A percentile compares a stretch with the other conserved stretches of the same genome.
Conservation (phyloP, 148 eudicot species). For the Dianthus caryophyllus region DNA sequence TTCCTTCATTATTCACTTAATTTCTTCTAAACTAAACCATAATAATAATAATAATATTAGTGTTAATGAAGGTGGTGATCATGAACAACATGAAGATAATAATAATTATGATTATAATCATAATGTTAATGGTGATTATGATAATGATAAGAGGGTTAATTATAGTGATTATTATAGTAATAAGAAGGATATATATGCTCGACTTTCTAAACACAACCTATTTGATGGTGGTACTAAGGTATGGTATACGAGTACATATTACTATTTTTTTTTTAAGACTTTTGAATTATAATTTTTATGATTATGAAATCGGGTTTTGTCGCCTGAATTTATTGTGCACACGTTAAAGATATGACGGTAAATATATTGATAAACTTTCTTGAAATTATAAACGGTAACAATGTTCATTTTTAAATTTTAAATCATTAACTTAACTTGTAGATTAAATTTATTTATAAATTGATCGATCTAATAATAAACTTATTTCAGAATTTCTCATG, state of each 20-base stretch:
- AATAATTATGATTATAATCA: neutral
- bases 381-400: no score
- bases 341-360: no score
- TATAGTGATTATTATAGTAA: constrained; percentile 7
- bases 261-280: neutral
- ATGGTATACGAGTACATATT: no score
- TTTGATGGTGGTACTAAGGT: constrained; percentile 83
- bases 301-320: no score
- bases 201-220: constrained; percentile 42
- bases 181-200: constrained; percentile 67
- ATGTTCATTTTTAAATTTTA: neutral
- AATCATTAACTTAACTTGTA: no score
- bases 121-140: neutral
- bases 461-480: no score
- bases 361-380: no score
- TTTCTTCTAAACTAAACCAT: constrained; percentile 13
- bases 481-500: no score
- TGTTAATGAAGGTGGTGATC: neutral
- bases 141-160: neutral
- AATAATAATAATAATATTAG: neutral
- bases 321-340: no score
- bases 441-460: no score
- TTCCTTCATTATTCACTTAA: constrained; percentile 33
- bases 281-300: neutral
- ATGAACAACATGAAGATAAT: no score